A percentile compares a stretch with the other conserved stretches of the same genome.
phyloP scores from a whole-genome alignment of 2,329 filamentous ascomycete genomes.

The Colletotrichum acutatum region DNA sequence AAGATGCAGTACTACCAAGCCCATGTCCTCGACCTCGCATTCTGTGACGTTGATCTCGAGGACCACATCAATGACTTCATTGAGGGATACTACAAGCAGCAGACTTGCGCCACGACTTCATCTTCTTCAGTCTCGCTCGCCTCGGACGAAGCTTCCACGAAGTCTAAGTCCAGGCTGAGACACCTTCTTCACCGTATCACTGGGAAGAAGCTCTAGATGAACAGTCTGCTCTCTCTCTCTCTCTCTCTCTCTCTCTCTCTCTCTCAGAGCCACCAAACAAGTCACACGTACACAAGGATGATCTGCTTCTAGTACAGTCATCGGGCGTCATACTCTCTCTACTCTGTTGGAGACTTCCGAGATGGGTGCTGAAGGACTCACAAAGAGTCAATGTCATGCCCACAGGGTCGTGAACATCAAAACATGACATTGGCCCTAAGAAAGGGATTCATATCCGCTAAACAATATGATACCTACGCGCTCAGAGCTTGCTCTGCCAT shows the following conservation, averaged over 20 bases:
- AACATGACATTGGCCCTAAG: not conserved
- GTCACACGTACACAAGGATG: not conserved
- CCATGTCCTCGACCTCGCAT: constrained; percentile 3
- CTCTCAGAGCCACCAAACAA: not conserved
- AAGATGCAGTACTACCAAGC: not conserved
- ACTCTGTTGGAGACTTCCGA: not conserved
- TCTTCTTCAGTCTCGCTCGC: not conserved
- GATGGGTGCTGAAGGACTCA: not conserved
- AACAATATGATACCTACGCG: not conserved
- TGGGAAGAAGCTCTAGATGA: not conserved
- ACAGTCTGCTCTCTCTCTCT: not conserved
- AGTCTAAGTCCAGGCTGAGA: not conserved
- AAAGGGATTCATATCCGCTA: not conserved
- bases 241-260: too few species aligned
- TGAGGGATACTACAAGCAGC: constrained; percentile 6
- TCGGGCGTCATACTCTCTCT: not conserved
- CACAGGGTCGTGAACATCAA: not conserved
- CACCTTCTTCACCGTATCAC: constrained; percentile 1
- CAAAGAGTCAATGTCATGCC: not conserved
- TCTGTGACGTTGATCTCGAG: constrained; percentile 4
- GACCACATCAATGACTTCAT: constrained; percentile 24
- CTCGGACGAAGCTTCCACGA: not conserved
- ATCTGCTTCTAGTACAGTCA: not conserved
- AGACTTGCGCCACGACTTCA: not conserved
- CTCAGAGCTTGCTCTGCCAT: not conserved